Evolutionary conservation across 164 flowering plant species (phyloP), one percentile per base, ranked within the genome.

Genomic region (Stephania yunnanensis): DNA sequence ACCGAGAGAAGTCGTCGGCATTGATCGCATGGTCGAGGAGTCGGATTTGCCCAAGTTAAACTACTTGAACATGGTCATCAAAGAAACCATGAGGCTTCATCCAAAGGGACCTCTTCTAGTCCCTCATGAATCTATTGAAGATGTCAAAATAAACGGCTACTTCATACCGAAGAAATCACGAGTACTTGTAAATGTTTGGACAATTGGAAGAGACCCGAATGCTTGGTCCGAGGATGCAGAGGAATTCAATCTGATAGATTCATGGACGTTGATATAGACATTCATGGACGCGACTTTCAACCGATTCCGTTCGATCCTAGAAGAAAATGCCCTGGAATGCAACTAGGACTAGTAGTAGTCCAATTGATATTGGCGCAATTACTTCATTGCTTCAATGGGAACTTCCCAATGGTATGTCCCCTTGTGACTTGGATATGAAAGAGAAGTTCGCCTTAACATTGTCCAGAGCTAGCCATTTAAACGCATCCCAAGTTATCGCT

Each of bases 61-160:
- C 9, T 61, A 61, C 66, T 61, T 61, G 25, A 10, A 79, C 48
- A 76, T 75, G 80, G 80, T 82, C 12, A 48, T 82, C 67, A 80
- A 77, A 30, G 85, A 82, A 58, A 73, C n/a, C 67, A 45, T 78
- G 19, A 64, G 85, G 63, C 61, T 82, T 1, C 79, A 80, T 46
- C 85, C 82, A 36, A 75, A 67, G 1, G 77, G n/a, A 0, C 81
- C 85, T 36, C 19, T 82, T 10, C 68, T 80, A 1, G 15, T 76
- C 31, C 85, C 82, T 1, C 81, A 25, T 5, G 75, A 80, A 46
- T 75, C 81, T 48, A 70, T 22, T 3, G 77, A 78, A 25, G 79
- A 80, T 20, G 19, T 29, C 19, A 78, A 48, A 5, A 73, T 81
- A 25, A 72, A 81, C 8, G 78, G 79, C 17, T 81, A 73, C 45